phyloP scores from a whole-genome alignment of 2,329 filamentous ascomycete species.

The Pleurostoma richardsiae region DNA sequence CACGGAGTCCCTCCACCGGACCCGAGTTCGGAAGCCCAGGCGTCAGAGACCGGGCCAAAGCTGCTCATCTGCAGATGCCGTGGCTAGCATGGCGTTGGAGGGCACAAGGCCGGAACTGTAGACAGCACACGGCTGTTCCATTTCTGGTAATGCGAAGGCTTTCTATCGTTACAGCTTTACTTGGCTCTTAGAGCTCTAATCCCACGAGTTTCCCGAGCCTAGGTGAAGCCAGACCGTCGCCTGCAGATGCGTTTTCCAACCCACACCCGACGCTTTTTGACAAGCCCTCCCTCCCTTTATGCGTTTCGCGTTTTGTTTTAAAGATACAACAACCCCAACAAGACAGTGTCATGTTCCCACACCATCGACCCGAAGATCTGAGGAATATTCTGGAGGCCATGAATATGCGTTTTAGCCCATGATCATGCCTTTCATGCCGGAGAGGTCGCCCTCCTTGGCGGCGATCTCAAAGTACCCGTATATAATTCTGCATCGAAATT shows the following conservation, averaged over 20 bases:
- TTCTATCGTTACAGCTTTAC: not conserved
- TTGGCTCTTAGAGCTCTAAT: not conserved
- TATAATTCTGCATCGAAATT: conserved; percentile 68
- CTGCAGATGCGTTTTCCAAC: not conserved
- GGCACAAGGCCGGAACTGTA: too few species aligned
- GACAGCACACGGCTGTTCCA: too few species aligned
- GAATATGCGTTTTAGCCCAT: conserved; percentile 49
- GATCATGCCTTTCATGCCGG: conserved; percentile 71
- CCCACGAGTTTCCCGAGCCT: not conserved
- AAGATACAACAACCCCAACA: not conserved
- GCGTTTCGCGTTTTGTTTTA: not conserved
- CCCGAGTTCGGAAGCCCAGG: too few species aligned
- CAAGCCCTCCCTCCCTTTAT: not conserved
- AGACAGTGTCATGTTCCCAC: not conserved
- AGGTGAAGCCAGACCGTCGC: not conserved
- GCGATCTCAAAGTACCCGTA: conserved; percentile 99
- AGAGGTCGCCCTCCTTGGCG: conserved; percentile 94
- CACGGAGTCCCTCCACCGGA: too few species aligned
- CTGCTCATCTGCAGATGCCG: too few species aligned
- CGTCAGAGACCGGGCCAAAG: too few species aligned
- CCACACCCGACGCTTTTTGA: not conserved
- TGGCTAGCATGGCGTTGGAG: too few species aligned
- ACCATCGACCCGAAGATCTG: too few species aligned
- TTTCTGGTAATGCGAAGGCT: too few species aligned
- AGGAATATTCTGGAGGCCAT: too few species aligned